Conservation (phyloP, 1,139 yeast species). For the Pichia sp. region DNA sequence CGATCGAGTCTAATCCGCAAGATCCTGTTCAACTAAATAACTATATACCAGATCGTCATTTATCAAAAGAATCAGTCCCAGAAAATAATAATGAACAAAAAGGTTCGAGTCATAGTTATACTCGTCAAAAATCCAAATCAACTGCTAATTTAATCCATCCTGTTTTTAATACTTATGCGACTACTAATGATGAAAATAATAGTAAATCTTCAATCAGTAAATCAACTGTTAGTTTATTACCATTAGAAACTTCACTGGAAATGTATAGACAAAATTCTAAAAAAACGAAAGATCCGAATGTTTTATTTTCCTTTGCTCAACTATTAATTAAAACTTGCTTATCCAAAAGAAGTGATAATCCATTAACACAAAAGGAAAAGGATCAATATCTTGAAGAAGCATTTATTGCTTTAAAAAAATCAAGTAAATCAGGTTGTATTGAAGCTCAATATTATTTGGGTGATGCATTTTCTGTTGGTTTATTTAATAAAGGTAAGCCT, state of each 20-base stretch:
- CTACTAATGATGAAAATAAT: no score
- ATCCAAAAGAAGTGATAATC: constrained; percentile 9
- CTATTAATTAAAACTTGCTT: constrained; percentile 22
- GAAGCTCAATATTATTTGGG: constrained; percentile 90
- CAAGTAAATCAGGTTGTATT: constrained; percentile 74
- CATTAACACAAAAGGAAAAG: constrained; percentile 27
- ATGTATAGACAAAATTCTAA: constrained; percentile 81
- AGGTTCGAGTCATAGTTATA: neutral
- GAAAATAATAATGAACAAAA: neutral
- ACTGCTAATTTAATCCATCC: constrained; percentile 11
- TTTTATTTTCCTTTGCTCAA: constrained; percentile 86
- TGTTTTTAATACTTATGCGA: constrained; percentile 1
- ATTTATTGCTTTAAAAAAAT: constrained; percentile 55
- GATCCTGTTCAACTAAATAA: no score
- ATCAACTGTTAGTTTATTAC: constrained; percentile 38
- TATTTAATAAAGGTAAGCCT: constrained; percentile 58
- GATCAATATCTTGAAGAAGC: constrained; percentile 70
- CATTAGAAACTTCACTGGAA: constrained; percentile 81
- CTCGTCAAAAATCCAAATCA: constrained; percentile 8
- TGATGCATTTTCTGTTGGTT: constrained; percentile 83
- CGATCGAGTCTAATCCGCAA: neutral
- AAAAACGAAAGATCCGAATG: constrained; percentile 76
- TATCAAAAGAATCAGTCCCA: neutral
- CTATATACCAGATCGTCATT: no score
- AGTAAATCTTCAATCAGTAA: neutral